Base-by-base conservation (phyloP, 495 filamentous ascomycete species). In the Aspergillus campestris region DNA sequence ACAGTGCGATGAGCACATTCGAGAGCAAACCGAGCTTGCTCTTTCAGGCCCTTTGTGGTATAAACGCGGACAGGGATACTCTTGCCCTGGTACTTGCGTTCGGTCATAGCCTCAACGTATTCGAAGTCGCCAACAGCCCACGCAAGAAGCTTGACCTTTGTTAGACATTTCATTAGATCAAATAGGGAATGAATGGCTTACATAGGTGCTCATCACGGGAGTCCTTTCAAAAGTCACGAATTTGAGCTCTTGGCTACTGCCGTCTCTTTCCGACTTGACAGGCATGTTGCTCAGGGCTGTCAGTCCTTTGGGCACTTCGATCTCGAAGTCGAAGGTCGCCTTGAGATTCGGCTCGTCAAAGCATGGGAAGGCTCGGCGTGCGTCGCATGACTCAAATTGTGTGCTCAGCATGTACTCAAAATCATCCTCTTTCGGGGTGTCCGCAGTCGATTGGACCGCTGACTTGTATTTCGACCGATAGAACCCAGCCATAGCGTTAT, bases 311-410 rank as follows among this genome's bases (percentile, higher is more conserved):
- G 94, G 92, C 8, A 95, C 76, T 68, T 95, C 89, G 40, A 98
- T 85, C 54, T 84, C 73, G 45, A 98, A 85, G 62, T 95, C 91
- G 57, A 94, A 97, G 7, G 88, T 87, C 18, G 92, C 88, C 67
- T 98, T 98, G 40, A 96, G 73, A 56, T 94, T 96, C 13, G 92
- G 92, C 70, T 98, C 92, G 60, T 98, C 92, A 55, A 97, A 97
- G 71, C 92, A 97, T 36, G 92, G 92, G 64, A 98, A 94, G 14
- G 90, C 90, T 52, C 89, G 73, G 42, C 92, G 81, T 34, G 92
- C 92, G 72, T 96, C 92, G 59, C 89, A 95, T 34, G 89, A 83
- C 69, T 98, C 92, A 56, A 98, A 97, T 66, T 98, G 92, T 34
- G 92, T 98, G 66, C 83, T 89, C 61, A 94, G 79, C 91, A 95